These are phyloP conservation scores for Neopestalotiopsis sp. DNA, from an alignment of 2,329 filamentous ascomycete genomes.

Conservation along the genomic window DNA sequence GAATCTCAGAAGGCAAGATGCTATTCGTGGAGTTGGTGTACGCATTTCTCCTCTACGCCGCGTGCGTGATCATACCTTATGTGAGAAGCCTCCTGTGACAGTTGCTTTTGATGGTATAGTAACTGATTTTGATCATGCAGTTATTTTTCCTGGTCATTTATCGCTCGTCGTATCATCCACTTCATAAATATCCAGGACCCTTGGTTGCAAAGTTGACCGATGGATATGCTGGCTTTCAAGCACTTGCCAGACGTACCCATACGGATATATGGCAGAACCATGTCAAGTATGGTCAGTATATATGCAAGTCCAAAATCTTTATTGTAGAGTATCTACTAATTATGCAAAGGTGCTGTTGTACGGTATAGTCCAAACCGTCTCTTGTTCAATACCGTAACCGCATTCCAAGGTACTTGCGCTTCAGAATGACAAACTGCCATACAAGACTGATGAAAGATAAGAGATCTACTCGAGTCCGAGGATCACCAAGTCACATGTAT, in stretches of 20 bases:
- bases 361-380: conserved; percentile 27
- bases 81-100: background rate
- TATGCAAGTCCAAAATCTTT: background rate
- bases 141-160: background rate
- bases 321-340: background rate
- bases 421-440: background rate
- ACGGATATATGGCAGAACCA: background rate
- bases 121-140: background rate
- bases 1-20: background rate
- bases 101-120: background rate
- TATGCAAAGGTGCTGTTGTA: conserved; percentile 22
- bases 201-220: conserved; percentile 11
- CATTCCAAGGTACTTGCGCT: conserved; percentile 16
- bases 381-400: conserved; percentile 27
- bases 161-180: conserved; percentile 8
- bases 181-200: conserved; percentile 10
- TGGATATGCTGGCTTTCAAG: conserved; percentile 3
- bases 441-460: conserved; percentile 4
- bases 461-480: conserved; percentile 29
- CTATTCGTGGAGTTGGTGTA: background rate
- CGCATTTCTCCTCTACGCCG: background rate
- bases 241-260: background rate
- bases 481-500: conserved; percentile 26
- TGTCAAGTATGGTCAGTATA: conserved; percentile 15
- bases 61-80: background rate